phyloP scores from a whole-genome alignment of 192 early-diverging fungal species.

The Endogone sp. region DNA sequence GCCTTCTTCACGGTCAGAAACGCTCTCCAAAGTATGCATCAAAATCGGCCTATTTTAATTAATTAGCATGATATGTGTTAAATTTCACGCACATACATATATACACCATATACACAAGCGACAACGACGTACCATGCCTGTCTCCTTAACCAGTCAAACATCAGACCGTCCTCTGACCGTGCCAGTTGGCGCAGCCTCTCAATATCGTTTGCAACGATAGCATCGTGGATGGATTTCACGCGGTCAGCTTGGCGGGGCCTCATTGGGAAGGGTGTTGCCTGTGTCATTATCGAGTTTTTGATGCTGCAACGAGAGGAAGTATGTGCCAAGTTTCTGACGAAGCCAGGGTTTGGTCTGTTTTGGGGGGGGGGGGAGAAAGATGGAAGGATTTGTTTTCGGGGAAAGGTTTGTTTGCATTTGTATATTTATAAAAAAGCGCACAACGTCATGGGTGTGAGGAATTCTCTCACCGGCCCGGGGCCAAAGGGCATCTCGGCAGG shows the following conservation, averaged over 20 bases:
- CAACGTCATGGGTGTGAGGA: too few species aligned
- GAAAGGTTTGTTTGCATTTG: too few species aligned
- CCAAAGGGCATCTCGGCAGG: not conserved
- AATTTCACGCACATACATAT: not conserved
- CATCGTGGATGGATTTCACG: not conserved
- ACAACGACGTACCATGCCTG: slow-evolving; percentile 27
- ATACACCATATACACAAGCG: too few species aligned
- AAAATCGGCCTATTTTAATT: slow-evolving; percentile 42
- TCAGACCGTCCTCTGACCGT: slow-evolving; percentile 15
- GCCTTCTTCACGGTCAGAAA: slow-evolving; percentile 21
- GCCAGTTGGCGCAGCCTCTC: slow-evolving; percentile 15
- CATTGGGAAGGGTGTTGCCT: not conserved
- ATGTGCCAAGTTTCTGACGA: not conserved
- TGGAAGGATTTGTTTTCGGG: too few species aligned
- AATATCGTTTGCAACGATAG: slow-evolving; percentile 11
- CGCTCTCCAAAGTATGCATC: slow-evolving; percentile 31
- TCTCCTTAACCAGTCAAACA: slow-evolving; percentile 16
- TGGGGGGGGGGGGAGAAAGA: too few species aligned
- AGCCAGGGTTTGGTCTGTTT: too few species aligned
- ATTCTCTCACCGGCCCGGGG: too few species aligned
- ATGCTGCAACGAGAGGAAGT: not conserved
- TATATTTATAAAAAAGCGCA: too few species aligned
- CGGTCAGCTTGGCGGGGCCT: not conserved
- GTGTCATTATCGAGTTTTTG: not conserved
- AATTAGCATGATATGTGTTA: too few species aligned